Base-by-base conservation (phyloP, 2,329 filamentous ascomycete species). In the Phaeosphaeria sp. region DNA sequence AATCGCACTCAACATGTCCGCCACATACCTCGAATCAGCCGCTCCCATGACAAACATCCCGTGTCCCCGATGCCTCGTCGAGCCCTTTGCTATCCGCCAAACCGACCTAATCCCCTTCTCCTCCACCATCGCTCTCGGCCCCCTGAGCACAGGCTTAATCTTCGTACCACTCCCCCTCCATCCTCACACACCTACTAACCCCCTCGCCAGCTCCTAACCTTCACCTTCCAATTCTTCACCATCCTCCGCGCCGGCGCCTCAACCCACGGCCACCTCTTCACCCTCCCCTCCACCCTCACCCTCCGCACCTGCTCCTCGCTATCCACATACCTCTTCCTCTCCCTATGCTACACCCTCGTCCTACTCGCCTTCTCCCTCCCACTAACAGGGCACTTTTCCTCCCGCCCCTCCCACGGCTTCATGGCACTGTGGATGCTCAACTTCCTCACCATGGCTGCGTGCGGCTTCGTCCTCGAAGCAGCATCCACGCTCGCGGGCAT, bases 341-440 rank as follows among this genome's bases (percentile, higher is more conserved):
- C 56, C 5, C 53, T 55, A n/a, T 56, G 50, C 48, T 59, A 59
- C 25, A 53, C 56, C 11, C 56, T 59, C 25, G 23, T 46, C 44
- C 44, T 53, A 7, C 49, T 55, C 17, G 56, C 56, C 20, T 59
- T 59, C 52, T 39, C 23, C 33, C 22, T 59, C 13, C 52, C 56
- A 4, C n/a, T 59, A 3, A 59, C 52, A 3, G 56, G 52, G n/a
- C 51, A 48, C 39, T 59, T 46, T 11, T 11, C 30, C 22, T 30
- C 39, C 18, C 22, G 33, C 39, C 21, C 25, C 20, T 47, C 39
- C 27, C 2, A 46, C 18, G 56, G 56, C 41, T 59, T 59, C 52
- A 46, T 55, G 46, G 33, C 41, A 15, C 52, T 59, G n/a, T 59
- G 56, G 56, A 52, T 55, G 41, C 52, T 59, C 9, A 51, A 56